Evolutionary conservation across 2,329 filamentous ascomycete genomes (phyloP).

Genomic region (Westerdykella aurantiaca): DNA sequence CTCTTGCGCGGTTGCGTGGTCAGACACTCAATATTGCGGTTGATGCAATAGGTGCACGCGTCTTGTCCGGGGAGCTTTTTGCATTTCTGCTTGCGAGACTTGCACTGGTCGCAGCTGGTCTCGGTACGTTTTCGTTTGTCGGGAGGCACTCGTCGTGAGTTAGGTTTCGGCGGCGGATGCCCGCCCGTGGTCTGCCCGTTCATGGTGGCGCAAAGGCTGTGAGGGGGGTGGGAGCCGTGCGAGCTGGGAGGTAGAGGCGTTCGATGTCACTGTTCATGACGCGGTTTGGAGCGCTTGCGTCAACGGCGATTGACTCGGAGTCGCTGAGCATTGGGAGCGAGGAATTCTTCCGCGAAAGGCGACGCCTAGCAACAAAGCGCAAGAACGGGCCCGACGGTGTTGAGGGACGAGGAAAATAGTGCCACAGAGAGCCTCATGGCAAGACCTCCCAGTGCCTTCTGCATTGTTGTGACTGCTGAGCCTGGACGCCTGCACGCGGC

Average conservation of each 20-base stretch:
- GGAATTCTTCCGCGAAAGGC: neutral
- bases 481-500: no score
- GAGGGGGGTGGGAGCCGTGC: neutral
- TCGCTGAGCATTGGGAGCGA: neutral
- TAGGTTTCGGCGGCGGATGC: slow-evolving; percentile 6
- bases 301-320: neutral
- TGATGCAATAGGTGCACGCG: slow-evolving; percentile 40
- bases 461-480: no score
- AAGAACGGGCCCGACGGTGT: no score
- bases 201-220: neutral
- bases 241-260: neutral
- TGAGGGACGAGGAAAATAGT: no score
- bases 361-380: no score
- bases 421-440: no score
- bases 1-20: slow-evolving; percentile 44
- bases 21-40: slow-evolving; percentile 39
- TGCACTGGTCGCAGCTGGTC: slow-evolving; percentile 45
- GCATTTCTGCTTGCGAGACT: slow-evolving; percentile 45
- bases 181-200: no score
- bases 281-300: slow-evolving; percentile 6
- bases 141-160: slow-evolving; percentile 37
- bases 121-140: slow-evolving; percentile 44
- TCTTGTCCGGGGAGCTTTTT: slow-evolving; percentile 35
- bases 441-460: no score
- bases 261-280: slow-evolving; percentile 3